Evolutionary conservation across 2,329 filamentous ascomycete species (phyloP).

Genomic region (Pseudogymnoascus verrucosus): DNA sequence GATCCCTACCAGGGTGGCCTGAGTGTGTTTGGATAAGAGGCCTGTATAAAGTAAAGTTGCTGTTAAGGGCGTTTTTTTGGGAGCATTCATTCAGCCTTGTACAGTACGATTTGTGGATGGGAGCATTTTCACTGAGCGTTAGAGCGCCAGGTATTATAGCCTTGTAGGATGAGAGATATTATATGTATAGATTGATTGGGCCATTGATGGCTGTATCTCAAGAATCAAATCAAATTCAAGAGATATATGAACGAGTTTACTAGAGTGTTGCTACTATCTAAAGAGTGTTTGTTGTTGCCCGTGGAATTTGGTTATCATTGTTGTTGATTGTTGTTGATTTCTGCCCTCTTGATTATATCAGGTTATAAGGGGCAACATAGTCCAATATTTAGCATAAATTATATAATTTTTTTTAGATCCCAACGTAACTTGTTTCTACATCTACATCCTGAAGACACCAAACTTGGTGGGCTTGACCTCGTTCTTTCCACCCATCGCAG

Average conservation of each 20-base stretch:
- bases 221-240: neutral
- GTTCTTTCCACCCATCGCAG: constrained; percentile 61
- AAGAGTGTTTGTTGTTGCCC: neutral
- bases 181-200: constrained; percentile 5
- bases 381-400: neutral
- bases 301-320: neutral
- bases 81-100: constrained; percentile 6
- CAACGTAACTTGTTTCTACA: neutral
- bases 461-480: constrained; percentile 58
- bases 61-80: constrained; percentile 1
- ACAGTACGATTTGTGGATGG: constrained; percentile 5
- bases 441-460: constrained; percentile 76
- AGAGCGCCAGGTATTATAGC: neutral
- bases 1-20: constrained; percentile 53
- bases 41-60: neutral
- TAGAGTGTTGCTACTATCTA: neutral
- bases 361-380: neutral
- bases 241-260: neutral
- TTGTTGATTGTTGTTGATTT: neutral
- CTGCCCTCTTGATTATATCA: neutral
- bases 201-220: neutral
- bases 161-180: constrained; percentile 5
- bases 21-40: constrained; percentile 11
- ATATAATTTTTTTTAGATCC: neutral
- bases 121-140: constrained; percentile 1